Evolutionary conservation across 139 green algal species (phyloP), one percentile per base, ranked within the genome.

Genomic region (Bryopsis sp.): DNA sequence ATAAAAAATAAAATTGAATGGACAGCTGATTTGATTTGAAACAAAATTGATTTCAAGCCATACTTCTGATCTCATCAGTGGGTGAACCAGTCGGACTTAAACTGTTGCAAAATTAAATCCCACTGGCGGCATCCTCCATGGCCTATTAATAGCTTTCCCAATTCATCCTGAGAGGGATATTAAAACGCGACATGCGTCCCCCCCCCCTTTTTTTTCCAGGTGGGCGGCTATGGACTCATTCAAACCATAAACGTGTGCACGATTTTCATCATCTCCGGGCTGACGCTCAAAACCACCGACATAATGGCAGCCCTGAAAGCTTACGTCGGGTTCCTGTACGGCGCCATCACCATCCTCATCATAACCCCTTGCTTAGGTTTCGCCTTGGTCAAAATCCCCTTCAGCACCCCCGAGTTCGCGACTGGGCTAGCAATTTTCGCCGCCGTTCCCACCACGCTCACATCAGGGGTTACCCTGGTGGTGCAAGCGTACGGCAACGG

Each of bases 341-440:
- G 81, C 29, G 39, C 88, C 1, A 38, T 80, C 1, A 74, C 79
- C n/a, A 94, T 91, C n/a, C 74, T 94, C 1, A 72, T 79, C 28
- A 43, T 91, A 33, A 89, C 84, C 0, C 76, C 84, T 7, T 69
- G 85, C 6, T 75, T 85, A n/a, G 87, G 84, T 38, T 89, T 94
- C 71, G 59, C 77, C 26, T 67, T 78, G 37, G 70, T 84, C 8
- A 54, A 73, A 31, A 59, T 85, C 47, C 80, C 77, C 2, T 73
- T 86, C n/a, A n/a, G 78, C 35, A 85, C 86, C 0, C 36, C 57
- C 15, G 86, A 87, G 68, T 92, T 90, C 66, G 74, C 76, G 0
- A 76, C 80, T 26, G 90, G 90, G 3, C 78, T 96, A 5, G 84
- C 87, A 15, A 77, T 96, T 33, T 94, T 95, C 73, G 85, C 81